phyloP scores from a whole-genome alignment of 169 alveolate species.

The Eimeria praecox region DNA sequence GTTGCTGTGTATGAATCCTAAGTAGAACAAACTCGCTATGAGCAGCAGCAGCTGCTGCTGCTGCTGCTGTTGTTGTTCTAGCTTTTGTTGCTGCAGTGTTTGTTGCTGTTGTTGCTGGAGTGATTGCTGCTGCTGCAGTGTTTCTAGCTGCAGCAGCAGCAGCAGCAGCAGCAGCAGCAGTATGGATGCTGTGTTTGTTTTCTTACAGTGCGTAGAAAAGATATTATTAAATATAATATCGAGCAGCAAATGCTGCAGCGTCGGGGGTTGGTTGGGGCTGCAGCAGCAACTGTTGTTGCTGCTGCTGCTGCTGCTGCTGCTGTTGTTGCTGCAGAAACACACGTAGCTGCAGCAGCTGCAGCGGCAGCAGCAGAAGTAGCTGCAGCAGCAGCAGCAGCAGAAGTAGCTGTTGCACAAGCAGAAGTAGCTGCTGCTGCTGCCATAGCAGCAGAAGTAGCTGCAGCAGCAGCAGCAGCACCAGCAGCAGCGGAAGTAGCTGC shows the following conservation, averaged over 20 bases:
- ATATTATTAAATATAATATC: not conserved
- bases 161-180: too few species aligned
- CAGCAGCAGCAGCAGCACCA: not conserved
- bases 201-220: too few species aligned
- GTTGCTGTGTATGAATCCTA: too few species aligned
- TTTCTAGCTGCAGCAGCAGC: too few species aligned
- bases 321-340: not conserved
- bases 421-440: not conserved
- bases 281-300: not conserved
- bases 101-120: not conserved
- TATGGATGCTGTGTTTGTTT: too few species aligned
- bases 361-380: too few species aligned
- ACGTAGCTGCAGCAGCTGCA: not conserved
- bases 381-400: not conserved
- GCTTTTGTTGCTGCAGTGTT: not conserved
- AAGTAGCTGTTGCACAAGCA: not conserved
- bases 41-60: conserved; percentile 10
- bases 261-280: not conserved
- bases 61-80: conserved; percentile 12
- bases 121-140: too few species aligned
- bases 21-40: too few species aligned
- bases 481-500: not conserved
- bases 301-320: not conserved
- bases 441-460: not conserved
- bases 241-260: conserved; percentile 16